A percentile compares a stretch with the other conserved stretches of the same genome.
phyloP scores from a whole-genome alignment of 331 rosid genomes.

The Quercus lobata region DNA sequence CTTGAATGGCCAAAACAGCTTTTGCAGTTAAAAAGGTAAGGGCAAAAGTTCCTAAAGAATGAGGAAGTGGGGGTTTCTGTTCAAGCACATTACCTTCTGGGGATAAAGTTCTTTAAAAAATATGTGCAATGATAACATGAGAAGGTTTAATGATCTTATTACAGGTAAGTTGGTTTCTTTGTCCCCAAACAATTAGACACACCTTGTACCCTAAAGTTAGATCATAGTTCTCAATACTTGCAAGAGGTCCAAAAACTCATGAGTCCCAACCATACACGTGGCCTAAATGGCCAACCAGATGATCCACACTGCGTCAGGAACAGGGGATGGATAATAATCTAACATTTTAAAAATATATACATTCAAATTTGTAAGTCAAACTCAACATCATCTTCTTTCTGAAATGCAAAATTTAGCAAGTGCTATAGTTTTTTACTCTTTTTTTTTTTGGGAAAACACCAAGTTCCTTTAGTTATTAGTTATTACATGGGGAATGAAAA shows the following conservation, averaged over 20 bases:
- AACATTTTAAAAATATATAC: neutral
- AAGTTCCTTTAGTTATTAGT: neutral
- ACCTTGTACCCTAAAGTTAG: conserved; percentile 56
- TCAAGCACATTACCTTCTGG: conserved; percentile 18
- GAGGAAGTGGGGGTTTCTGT: conserved; percentile 31
- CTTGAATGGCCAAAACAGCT: neutral
- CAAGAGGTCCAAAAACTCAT: conserved; percentile 14
- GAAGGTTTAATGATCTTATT: conserved; percentile 21
- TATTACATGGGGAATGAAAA: neutral
- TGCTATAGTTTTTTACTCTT: neutral
- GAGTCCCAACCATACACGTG: conserved; percentile 31
- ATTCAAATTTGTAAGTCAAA: conserved; percentile 10
- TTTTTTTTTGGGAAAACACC: too few species aligned
- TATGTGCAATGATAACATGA: conserved; percentile 23
- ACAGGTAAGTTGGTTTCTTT: conserved; percentile 32
- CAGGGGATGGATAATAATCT: conserved; percentile 5
- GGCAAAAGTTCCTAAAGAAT: neutral
- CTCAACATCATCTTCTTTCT: conserved; percentile 13
- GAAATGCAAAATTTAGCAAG: neutral
- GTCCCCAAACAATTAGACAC: conserved; percentile 44
- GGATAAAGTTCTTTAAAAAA: conserved; percentile 1
- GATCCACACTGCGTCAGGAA: conserved; percentile 27
- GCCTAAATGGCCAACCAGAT: conserved; percentile 49
- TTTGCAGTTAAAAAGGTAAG: neutral
- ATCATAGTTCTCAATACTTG: conserved; percentile 29